Percentiles rank a stretch among this genome's conserved stretches.
Conservation (phyloP, 2,329 filamentous ascomycete species). For the Neofusicoccum parvum region DNA sequence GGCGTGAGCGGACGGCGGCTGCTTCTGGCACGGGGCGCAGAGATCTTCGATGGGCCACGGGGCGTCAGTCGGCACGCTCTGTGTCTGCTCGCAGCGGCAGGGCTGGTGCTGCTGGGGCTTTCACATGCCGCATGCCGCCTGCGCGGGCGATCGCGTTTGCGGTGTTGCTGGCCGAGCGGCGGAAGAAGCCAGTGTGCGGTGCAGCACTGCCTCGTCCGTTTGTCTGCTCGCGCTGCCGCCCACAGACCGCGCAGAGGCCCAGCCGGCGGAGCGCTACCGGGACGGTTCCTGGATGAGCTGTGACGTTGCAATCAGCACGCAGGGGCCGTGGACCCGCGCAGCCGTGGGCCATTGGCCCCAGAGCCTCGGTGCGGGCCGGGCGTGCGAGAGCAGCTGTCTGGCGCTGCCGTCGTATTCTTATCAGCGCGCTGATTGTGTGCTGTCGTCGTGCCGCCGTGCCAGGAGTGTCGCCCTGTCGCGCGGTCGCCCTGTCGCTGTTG, state of each 20-base stretch:
- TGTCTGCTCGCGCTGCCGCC: not conserved
- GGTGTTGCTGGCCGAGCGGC: not conserved
- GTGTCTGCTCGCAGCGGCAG: not conserved
- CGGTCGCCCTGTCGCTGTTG: too few relatives aligned
- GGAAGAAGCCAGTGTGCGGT: not conserved
- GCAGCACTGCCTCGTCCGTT: not conserved
- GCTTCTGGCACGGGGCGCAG: not conserved
- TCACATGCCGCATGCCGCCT: not conserved
- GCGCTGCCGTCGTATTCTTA: constrained; percentile 6
- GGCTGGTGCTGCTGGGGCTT: not conserved
- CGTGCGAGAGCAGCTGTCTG: not conserved
- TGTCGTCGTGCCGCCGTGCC: too few relatives aligned
- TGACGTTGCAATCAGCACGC: constrained; percentile 7
- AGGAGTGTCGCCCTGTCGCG: too few relatives aligned
- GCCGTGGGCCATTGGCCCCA: too few relatives aligned
- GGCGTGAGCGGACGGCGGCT: too few relatives aligned
- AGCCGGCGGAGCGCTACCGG: not conserved
- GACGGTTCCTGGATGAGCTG: constrained; percentile 4
- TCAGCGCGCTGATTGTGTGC: not conserved
- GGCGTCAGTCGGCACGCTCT: not conserved
- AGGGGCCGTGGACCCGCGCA: too few relatives aligned
- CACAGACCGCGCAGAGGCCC: constrained; percentile 8
- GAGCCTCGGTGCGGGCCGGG: constrained; percentile 7
- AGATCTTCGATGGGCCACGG: constrained; percentile 5
- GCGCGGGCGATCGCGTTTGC: not conserved